Evolutionary conservation across 257 asterid genomes (phyloP).

Genomic region (Nicotiana undulata): DNA sequence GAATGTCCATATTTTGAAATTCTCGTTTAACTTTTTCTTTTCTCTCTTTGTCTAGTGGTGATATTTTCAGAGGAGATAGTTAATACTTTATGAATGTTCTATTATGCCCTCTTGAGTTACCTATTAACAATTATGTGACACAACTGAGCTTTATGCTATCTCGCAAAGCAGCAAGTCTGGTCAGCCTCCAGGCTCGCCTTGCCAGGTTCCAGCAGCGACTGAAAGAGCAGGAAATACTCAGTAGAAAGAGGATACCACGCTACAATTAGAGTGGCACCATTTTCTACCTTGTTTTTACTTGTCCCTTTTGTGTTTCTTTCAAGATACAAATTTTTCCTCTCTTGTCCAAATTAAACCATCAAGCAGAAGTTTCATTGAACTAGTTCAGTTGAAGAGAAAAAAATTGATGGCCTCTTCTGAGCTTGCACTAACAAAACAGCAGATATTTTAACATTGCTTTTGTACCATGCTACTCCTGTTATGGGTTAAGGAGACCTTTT

Average conservation of each 20-base stretch:
- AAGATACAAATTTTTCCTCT: background rate
- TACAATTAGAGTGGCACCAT: background rate
- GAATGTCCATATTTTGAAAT: background rate
- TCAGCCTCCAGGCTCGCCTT: conserved; percentile 96
- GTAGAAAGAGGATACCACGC: conserved; percentile 73
- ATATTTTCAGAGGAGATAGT: background rate
- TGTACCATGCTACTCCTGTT: background rate
- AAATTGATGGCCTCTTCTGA: background rate
- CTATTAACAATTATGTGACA: conserved; percentile 47
- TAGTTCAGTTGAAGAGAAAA: background rate
- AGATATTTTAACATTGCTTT: background rate
- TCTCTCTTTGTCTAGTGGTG: background rate
- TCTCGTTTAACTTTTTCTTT: background rate
- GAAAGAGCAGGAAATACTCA: conserved; percentile 90
- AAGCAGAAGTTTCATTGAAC: background rate
- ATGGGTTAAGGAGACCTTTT: background rate
- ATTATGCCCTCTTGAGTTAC: background rate
- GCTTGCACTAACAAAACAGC: background rate
- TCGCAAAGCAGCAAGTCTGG: conserved; percentile 88
- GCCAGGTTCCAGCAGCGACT: conserved; percentile 94
- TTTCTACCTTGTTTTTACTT: conserved; percentile 1
- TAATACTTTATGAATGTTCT: background rate
- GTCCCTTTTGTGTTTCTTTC: background rate
- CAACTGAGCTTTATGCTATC: conserved; percentile 86
- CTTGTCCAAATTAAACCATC: background rate